Percentiles rank a stretch among this genome's conserved stretches.
phyloP scores from a whole-genome alignment of 805 yeast genomes.

The Scheffersomyces coipomensis region DNA sequence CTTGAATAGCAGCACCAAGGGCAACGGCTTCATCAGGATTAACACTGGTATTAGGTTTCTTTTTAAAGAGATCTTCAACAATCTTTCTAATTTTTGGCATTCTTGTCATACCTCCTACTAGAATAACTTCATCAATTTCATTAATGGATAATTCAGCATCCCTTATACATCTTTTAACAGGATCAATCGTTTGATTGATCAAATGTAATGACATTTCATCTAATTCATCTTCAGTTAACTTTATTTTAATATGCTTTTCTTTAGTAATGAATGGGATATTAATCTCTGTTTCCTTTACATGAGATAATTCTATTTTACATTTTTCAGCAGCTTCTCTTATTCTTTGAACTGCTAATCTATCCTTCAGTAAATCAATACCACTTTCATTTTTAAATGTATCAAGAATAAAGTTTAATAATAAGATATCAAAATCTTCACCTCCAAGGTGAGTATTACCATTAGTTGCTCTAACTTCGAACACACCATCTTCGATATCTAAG shows the following conservation, averaged over 20 bases:
- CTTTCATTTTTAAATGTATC: conserved; percentile 54
- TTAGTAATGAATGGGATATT: conserved; percentile 68
- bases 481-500: conserved; percentile 75
- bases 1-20: conserved; percentile 87
- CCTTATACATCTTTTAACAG: conserved; percentile 69
- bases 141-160: conserved; percentile 68
- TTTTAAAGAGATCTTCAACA: conserved; percentile 59
- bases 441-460: conserved; percentile 85
- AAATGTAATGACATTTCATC: conserved; percentile 66
- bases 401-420: conserved; percentile 56
- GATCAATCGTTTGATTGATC: conserved; percentile 66
- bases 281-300: conserved; percentile 57
- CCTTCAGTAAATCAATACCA: conserved; percentile 46
- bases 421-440: conserved; percentile 81
- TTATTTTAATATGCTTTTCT: conserved; percentile 58
- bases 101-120: conserved; percentile 89
- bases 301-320: conserved; percentile 73
- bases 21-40: conserved; percentile 96
- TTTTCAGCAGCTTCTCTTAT: conserved; percentile 77
- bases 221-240: conserved; percentile 63
- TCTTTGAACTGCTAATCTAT: conserved; percentile 66
- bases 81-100: conserved; percentile 76
- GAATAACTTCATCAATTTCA: conserved; percentile 70
- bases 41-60: conserved; percentile 67
- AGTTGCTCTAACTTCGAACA: conserved; percentile 78